Evolutionary conservation across 768 basidiomycete genomes (phyloP).

Genomic region (Austroboletus festivus): DNA sequence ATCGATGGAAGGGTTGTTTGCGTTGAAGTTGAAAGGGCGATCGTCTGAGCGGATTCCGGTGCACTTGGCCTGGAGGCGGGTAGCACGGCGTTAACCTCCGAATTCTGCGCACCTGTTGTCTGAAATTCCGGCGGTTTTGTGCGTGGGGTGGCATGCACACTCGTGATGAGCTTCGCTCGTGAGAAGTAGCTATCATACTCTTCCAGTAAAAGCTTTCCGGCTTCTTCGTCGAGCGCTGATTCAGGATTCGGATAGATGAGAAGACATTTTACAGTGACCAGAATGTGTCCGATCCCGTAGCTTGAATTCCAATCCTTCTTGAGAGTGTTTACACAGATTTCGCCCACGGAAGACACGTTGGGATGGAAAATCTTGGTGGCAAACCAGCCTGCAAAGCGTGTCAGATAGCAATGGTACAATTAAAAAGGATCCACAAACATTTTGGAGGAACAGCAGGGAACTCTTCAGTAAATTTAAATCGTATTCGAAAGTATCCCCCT

Average conservation of each 20-base stretch:
- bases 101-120: slow-evolving; percentile 35
- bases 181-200: slow-evolving; percentile 86
- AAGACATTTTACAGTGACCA: slow-evolving; percentile 91
- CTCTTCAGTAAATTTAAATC: slow-evolving; percentile 89
- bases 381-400: slow-evolving; percentile 65
- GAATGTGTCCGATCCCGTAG: slow-evolving; percentile 88
- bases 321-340: slow-evolving; percentile 95
- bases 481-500: slow-evolving; percentile 68
- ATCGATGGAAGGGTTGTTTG: slow-evolving; percentile 45
- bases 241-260: slow-evolving; percentile 97
- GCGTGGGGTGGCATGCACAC: slow-evolving; percentile 85
- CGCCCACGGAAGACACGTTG: slow-evolving; percentile 84
- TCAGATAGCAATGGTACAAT: slow-evolving; percentile 1
- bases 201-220: slow-evolving; percentile 86
- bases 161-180: slow-evolving; percentile 85
- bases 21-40: slow-evolving; percentile 40
- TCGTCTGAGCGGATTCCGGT: slow-evolving; percentile 25
- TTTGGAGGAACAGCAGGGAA: slow-evolving; percentile 94
- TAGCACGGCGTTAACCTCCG: slow-evolving; percentile 14
- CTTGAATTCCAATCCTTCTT: slow-evolving; percentile 96
- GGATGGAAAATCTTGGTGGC: slow-evolving; percentile 96
- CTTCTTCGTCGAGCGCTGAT: slow-evolving; percentile 93
- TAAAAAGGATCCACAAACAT: slow-evolving; percentile 54
- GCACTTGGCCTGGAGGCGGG: slow-evolving; percentile 18
- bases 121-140: slow-evolving; percentile 72